These are phyloP conservation scores for Podaxis sp. DNA, from an alignment of 768 basidiomycete species.

Conservation along the genomic window DNA sequence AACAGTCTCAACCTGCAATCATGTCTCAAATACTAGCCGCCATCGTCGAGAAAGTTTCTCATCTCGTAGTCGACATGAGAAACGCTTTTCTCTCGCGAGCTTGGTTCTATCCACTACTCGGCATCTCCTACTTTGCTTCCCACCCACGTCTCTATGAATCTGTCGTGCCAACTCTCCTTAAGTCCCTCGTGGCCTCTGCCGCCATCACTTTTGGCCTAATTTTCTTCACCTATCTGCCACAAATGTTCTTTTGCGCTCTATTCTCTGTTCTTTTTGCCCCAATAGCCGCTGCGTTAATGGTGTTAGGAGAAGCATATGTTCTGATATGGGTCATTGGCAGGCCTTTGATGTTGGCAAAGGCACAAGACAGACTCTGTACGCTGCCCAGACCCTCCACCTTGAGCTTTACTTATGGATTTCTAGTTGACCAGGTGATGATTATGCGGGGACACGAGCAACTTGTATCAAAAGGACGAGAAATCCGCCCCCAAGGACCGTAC, in stretches of 20 bases:
- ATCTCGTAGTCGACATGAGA: constrained; percentile 20
- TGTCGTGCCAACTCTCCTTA: constrained; percentile 36
- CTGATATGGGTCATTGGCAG: constrained; percentile 34
- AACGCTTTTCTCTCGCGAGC: constrained; percentile 34
- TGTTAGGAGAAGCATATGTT: constrained; percentile 42
- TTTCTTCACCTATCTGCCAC: constrained; percentile 62
- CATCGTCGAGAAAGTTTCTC: constrained; percentile 17
- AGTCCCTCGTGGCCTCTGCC: constrained; percentile 35
- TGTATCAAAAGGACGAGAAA: constrained; percentile 29
- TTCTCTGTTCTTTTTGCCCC: constrained; percentile 67
- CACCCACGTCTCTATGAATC: constrained; percentile 33
- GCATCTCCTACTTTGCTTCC: constrained; percentile 33
- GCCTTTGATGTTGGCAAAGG: constrained; percentile 31
- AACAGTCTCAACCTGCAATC: background rate
- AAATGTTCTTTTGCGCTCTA: constrained; percentile 59
- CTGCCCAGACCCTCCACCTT: constrained; percentile 8
- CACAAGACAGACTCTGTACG: constrained; percentile 39
- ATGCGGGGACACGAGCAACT: constrained; percentile 33
- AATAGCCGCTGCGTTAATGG: constrained; percentile 44
- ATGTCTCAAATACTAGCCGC: constrained; percentile 18
- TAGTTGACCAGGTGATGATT: constrained; percentile 36
- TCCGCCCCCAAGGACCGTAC: constrained; percentile 30
- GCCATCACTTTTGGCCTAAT: constrained; percentile 45
- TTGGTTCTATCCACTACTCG: constrained; percentile 38
- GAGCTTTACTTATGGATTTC: background rate